These are phyloP conservation scores for Cystoderma amianthinum DNA, from an alignment of 768 basidiomycete genomes.

Conservation along the genomic window DNA sequence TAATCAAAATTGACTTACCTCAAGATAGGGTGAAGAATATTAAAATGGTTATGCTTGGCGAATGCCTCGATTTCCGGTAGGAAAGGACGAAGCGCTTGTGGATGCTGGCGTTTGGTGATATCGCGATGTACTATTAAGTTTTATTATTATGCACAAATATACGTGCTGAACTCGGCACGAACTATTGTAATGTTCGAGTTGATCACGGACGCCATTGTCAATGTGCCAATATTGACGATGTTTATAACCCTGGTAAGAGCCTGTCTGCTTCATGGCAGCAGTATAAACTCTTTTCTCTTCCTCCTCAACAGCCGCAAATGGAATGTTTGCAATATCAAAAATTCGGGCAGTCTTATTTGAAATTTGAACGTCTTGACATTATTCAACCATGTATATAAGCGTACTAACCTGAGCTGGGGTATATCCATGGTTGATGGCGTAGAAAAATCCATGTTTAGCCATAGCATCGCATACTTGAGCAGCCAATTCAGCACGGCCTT, in stretches of 20 bases:
- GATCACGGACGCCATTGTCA: not conserved
- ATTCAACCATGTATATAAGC: not conserved
- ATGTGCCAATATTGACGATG: conserved; percentile 33
- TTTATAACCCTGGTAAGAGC: conserved; percentile 50
- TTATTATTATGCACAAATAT: not conserved
- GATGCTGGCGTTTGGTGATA: not conserved
- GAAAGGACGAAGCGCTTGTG: not conserved
- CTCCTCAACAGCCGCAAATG: conserved; percentile 28
- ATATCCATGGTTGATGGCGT: conserved; percentile 42
- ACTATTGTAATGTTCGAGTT: not conserved
- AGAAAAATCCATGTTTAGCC: conserved; percentile 34
- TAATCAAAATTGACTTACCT: not conserved
- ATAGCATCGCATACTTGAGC: conserved; percentile 34
- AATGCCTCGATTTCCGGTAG: not conserved
- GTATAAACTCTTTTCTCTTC: conserved; percentile 36
- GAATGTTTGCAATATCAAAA: conserved; percentile 40
- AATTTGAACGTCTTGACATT: not conserved
- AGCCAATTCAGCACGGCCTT: conserved; percentile 27
- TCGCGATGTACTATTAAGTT: not conserved
- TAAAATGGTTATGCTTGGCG: not conserved
- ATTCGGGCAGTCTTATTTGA: conserved; percentile 29
- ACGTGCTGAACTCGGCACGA: not conserved
- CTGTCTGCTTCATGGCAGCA: conserved; percentile 31
- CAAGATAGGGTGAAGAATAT: not conserved
- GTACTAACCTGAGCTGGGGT: conserved; percentile 27